phyloP scores from a whole-genome alignment of 805 yeast genomes.

The Candida easanensis region DNA sequence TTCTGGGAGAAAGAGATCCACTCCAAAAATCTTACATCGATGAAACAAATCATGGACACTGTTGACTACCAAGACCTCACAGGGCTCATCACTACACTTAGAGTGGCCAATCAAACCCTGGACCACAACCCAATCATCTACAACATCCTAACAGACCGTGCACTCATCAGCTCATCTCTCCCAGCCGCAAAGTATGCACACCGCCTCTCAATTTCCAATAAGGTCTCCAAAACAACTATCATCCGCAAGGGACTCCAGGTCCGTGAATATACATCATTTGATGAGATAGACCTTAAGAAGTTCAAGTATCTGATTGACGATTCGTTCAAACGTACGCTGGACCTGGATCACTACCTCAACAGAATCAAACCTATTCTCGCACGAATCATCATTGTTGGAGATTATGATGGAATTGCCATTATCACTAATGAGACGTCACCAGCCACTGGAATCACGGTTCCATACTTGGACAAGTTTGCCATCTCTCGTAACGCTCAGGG shows the following conservation, averaged over 20 bases:
- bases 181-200: constrained; percentile 52
- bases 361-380: constrained; percentile 70
- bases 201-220: constrained; percentile 19
- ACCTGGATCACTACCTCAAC: constrained; percentile 59
- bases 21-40: constrained; percentile 59
- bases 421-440: constrained; percentile 69
- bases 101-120: constrained; percentile 53
- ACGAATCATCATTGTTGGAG: constrained; percentile 81
- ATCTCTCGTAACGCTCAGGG: constrained; percentile 84
- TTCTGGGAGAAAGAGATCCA: constrained; percentile 51
- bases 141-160: constrained; percentile 87
- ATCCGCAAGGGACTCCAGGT: constrained; percentile 61
- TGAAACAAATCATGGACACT: constrained; percentile 52
- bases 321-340: constrained; percentile 72
- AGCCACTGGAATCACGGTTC: constrained; percentile 37
- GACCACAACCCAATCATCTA: constrained; percentile 80
- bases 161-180: constrained; percentile 84
- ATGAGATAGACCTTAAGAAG: constrained; percentile 45
- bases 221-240: constrained; percentile 59
- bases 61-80: constrained; percentile 51
- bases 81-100: constrained; percentile 85
- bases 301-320: constrained; percentile 66
- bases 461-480: constrained; percentile 93
- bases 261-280: constrained; percentile 12
- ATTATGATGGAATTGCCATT: constrained; percentile 93